These are phyloP conservation scores for Phytophthora capsici DNA, from an alignment of 352 stramenopile species.

Conservation along the genomic window DNA sequence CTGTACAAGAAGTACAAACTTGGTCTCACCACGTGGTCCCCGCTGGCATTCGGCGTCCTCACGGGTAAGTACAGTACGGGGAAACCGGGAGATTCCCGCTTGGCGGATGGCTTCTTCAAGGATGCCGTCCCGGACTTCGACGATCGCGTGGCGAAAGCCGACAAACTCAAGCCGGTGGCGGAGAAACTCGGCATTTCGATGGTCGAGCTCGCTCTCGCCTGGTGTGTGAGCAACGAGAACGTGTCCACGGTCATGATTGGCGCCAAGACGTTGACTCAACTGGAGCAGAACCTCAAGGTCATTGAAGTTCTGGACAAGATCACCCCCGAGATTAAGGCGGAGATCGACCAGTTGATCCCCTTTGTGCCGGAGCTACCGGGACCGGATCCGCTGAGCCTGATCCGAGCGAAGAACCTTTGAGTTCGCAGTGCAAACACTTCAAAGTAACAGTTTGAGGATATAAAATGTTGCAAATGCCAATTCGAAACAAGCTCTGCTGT, in stretches of 20 bases:
- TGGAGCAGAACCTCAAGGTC: constrained; percentile 66
- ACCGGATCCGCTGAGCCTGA: background rate
- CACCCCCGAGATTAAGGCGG: constrained; percentile 49
- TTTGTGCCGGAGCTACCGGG: background rate
- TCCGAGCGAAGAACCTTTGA: background rate
- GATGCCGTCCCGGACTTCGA: constrained; percentile 24
- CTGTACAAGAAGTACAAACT: constrained; percentile 67
- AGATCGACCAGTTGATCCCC: constrained; percentile 51
- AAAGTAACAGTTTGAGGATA: too few relatives aligned
- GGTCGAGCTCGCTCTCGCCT: constrained; percentile 59
- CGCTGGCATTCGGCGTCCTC: constrained; percentile 57
- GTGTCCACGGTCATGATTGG: constrained; percentile 69
- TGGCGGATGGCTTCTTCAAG: constrained; percentile 42
- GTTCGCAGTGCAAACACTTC: too few relatives aligned
- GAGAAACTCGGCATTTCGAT: constrained; percentile 49
- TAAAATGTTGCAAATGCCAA: too few relatives aligned
- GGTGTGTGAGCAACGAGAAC: constrained; percentile 59
- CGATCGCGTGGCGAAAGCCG: constrained; percentile 27
- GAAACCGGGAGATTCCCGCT: constrained; percentile 51
- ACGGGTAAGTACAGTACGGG: constrained; percentile 81
- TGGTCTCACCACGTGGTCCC: constrained; percentile 69
- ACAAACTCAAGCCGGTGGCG: constrained; percentile 46
- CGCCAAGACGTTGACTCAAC: constrained; percentile 47
- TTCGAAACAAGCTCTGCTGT: too few relatives aligned
- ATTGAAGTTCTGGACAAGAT: constrained; percentile 49